Base-by-base conservation (phyloP, 208 protist species). In the Leishmania gerbilli region DNA sequence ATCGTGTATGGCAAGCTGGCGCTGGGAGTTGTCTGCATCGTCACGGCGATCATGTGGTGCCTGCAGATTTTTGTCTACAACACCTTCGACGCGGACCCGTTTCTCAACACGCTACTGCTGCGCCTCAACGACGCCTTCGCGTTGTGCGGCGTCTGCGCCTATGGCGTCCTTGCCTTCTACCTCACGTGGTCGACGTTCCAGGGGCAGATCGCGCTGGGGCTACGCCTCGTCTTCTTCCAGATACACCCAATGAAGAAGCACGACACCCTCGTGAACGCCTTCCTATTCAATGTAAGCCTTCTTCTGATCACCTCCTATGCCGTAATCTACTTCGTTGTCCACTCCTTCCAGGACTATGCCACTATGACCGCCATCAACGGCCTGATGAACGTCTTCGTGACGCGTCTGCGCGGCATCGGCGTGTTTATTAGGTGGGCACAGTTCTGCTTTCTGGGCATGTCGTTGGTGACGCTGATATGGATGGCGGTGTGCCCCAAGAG, bases 221-320 rank as follows among this genome's bases (percentile, higher is more conserved):
- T 96, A 19, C 90, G 92, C 74, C 82, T 97, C 67, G 74, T 97
- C 49, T 88, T 97, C 71, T 96, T 98, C 78, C 88, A 92, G 71
- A 94, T 98, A 37, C 90, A 98, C 77, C 95, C 95, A 1, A 96
- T 98, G 92, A 94, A 96, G 81, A 60, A 95, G 58, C 92, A 93
- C 42, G 95, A 88, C 72, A 99, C 98, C 13, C 90, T 99, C 58
- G 96, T 99, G 84, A 98, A 98, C 84, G 85, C 95, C 40, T 99
- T 99, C 71, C 81, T 99, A 0, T 99, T 99, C 90, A 99, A 99
- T 88, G 87, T 89, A 27, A 90, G 90, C 45, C 83, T 99, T 24
- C 95, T 99, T 58, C 85, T 99, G 31, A 90, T 99, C 71, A 96
- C 92, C 45, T 93, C 94, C 31, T 92, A 98, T 47, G 87, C 95